These are phyloP conservation scores for Candida patagonica DNA, from an alignment of 805 yeast genomes.

Conservation along the genomic window DNA sequence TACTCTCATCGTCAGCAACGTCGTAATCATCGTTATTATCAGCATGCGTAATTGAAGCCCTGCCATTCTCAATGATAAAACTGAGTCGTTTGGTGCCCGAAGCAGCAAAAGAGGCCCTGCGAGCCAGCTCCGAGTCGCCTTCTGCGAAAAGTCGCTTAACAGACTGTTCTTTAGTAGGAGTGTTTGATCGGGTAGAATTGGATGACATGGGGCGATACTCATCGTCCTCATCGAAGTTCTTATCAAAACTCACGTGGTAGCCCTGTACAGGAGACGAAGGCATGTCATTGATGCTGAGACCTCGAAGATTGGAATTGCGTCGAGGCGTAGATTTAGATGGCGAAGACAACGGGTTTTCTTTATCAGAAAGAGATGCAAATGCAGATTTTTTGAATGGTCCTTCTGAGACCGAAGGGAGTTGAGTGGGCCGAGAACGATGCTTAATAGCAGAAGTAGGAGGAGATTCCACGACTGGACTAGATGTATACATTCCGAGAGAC, in stretches of 20 bases:
- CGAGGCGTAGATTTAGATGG: neutral
- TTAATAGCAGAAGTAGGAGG: conserved; percentile 8
- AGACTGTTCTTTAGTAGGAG: neutral
- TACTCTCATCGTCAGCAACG: neutral
- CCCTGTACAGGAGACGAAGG: conserved; percentile 5
- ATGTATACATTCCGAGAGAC: conserved; percentile 12
- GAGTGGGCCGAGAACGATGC: conserved; percentile 1
- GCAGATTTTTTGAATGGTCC: neutral
- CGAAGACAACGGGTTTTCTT: neutral
- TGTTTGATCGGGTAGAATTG: neutral
- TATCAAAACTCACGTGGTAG: conserved; percentile 1
- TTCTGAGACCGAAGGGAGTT: too few relatives aligned
- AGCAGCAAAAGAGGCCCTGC: conserved; percentile 1
- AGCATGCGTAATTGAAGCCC: conserved; percentile 1
- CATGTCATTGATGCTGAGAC: conserved; percentile 4
- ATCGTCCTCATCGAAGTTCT: neutral
- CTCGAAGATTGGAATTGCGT: neutral
- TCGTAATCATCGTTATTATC: neutral
- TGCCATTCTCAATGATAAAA: conserved; percentile 5
- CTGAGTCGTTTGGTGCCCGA: conserved; percentile 1
- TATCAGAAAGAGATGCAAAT: neutral
- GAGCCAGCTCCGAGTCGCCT: neutral
- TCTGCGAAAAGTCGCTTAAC: neutral
- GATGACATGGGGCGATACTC: neutral
- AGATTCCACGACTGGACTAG: conserved; percentile 12